phyloP scores from a whole-genome alignment of 2,329 filamentous ascomycete genomes.

The Tolypocladium pustulatum region DNA sequence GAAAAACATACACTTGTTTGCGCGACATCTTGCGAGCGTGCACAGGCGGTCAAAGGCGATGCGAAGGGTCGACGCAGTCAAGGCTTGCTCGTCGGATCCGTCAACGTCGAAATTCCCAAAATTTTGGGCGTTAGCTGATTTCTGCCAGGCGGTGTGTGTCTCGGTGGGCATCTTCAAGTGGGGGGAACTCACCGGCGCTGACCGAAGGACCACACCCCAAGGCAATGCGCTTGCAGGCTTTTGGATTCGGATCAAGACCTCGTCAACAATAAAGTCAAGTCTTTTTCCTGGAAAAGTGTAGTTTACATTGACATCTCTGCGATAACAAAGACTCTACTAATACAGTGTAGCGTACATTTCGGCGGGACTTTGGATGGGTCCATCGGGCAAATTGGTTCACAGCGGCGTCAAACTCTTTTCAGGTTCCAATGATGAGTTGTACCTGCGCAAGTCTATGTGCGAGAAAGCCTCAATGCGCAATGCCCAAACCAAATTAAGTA shows the following conservation, averaged over 20 bases:
- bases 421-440: constrained; percentile 6
- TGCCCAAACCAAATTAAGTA: constrained; percentile 15
- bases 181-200: background rate
- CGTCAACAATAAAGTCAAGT: too few species aligned
- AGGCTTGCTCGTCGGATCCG: background rate
- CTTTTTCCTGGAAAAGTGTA: too few species aligned
- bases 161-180: background rate
- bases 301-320: background rate
- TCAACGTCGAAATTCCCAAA: constrained; percentile 22
- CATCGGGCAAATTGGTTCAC: background rate
- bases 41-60: constrained; percentile 14
- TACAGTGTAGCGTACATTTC: background rate
- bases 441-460: constrained; percentile 24
- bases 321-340: background rate
- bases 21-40: constrained; percentile 40
- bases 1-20: constrained; percentile 39
- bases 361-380: background rate
- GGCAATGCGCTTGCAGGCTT: background rate
- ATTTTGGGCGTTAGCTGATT: constrained; percentile 24
- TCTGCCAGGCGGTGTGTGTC: constrained; percentile 30
- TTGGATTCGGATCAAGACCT: background rate
- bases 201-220: background rate
- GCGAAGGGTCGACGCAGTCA: constrained; percentile 16
- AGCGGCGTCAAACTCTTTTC: background rate
- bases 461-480: constrained; percentile 16